Conservation (phyloP, 2,329 filamentous ascomycete genomes). For the Phoma sp. region DNA sequence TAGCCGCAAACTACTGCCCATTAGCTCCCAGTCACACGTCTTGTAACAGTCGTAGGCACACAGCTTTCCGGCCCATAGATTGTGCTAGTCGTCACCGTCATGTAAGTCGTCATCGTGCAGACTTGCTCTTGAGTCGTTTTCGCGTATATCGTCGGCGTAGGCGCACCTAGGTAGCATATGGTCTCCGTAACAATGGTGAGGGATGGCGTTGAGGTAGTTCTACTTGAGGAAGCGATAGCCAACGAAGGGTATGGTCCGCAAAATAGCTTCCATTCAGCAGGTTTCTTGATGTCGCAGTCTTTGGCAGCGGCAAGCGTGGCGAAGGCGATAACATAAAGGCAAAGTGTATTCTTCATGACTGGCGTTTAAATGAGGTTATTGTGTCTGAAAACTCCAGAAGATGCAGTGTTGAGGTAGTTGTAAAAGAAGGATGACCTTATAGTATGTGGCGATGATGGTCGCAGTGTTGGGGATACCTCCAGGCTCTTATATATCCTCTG, state of each 20-base stretch:
- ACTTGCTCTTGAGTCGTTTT: background rate
- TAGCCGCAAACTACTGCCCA: too few relatives aligned
- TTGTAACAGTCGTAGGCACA: constrained; percentile 1
- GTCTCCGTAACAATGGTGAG: background rate
- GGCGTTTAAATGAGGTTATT: background rate
- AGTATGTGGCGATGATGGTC: too few relatives aligned
- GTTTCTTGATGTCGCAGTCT: background rate
- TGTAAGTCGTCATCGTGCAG: background rate
- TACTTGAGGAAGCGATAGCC: background rate
- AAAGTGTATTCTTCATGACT: background rate
- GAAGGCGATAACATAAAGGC: background rate
- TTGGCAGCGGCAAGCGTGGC: background rate
- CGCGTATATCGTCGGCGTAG: background rate
- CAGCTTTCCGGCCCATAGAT: constrained; percentile 2
- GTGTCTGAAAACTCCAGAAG: background rate
- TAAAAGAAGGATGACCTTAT: too few relatives aligned
- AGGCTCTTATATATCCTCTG: too few relatives aligned
- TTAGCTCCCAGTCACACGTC: background rate
- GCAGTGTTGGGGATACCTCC: too few relatives aligned
- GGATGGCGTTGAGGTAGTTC: background rate
- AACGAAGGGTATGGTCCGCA: background rate
- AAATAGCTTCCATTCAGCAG: background rate
- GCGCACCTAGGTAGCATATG: background rate
- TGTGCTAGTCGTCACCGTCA: constrained; percentile 1
- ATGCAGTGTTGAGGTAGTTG: too few relatives aligned